Percentiles rank a stretch among this genome's conserved stretches.
Evolutionary conservation across 345 rosid genomes (phyloP).

Genomic region (Eucalyptus melliodora): DNA sequence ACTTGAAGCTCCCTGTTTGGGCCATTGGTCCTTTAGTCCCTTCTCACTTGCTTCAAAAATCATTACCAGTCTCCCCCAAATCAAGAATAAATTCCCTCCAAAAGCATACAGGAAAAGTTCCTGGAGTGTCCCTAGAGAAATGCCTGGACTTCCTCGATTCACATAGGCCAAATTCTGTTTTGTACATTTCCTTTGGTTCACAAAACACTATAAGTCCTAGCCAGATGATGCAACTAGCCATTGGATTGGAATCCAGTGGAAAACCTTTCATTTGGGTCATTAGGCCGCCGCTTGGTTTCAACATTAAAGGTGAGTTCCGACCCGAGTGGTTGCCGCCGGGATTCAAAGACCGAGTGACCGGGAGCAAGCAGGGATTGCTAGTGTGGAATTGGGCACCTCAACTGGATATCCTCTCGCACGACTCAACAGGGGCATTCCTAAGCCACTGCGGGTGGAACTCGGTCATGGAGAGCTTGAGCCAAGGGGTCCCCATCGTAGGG

Average conservation of each 20-base stretch:
- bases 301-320: constrained; percentile 15
- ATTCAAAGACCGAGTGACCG: constrained; percentile 10
- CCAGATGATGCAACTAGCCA: constrained; percentile 35
- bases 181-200: constrained; percentile 38
- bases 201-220: constrained; percentile 27
- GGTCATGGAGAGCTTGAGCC: constrained; percentile 37
- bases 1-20: constrained; percentile 22
- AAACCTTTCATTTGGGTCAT: constrained; percentile 46
- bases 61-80: not conserved
- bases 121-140: constrained; percentile 11
- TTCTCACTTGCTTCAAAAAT: not conserved
- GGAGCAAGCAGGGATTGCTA: constrained; percentile 12
- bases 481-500: constrained; percentile 32
- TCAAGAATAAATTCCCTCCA: not conserved
- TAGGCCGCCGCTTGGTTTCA: constrained; percentile 30
- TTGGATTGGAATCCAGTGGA: constrained; percentile 22
- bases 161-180: constrained; percentile 11
- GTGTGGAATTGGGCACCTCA: constrained; percentile 42
- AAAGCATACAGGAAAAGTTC: constrained; percentile 4
- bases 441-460: constrained; percentile 63
- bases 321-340: constrained; percentile 36
- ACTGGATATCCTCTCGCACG: constrained; percentile 27
- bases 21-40: constrained; percentile 32
- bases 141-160: constrained; percentile 25
- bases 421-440: constrained; percentile 24